Conservation (phyloP, 1,139 yeast genomes). For the Yamadazyma dendronema region DNA sequence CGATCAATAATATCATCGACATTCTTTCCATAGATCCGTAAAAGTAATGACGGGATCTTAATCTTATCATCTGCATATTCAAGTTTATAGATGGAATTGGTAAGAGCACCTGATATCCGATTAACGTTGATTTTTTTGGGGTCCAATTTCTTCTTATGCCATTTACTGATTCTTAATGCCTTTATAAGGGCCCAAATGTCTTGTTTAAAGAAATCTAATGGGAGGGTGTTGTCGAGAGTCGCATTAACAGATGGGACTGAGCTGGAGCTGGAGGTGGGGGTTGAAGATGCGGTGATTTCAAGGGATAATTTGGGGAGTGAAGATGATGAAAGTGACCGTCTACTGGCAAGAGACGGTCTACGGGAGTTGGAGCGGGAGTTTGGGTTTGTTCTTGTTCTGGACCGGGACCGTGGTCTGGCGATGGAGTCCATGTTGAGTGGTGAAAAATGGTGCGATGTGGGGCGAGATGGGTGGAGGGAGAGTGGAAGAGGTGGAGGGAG, state of each 20-base stretch:
- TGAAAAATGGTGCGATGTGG: background rate
- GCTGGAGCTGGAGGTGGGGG: background rate
- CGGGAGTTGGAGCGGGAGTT: slow-evolving; percentile 38
- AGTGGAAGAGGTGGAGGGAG: too few species aligned
- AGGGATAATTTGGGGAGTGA: slow-evolving; percentile 24
- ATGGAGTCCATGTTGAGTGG: too few species aligned
- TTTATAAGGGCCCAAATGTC: slow-evolving; percentile 71
- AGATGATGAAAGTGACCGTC: slow-evolving; percentile 32
- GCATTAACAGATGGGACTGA: slow-evolving; percentile 40
- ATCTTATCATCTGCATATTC: slow-evolving; percentile 35
- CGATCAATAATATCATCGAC: slow-evolving; percentile 86
- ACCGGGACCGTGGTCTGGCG: slow-evolving; percentile 36
- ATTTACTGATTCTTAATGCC: slow-evolving; percentile 66
- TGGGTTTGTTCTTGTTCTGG: slow-evolving; percentile 37
- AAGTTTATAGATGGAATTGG: slow-evolving; percentile 82
- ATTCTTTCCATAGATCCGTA: slow-evolving; percentile 90
- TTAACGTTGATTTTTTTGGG: slow-evolving; percentile 46
- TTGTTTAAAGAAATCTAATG: slow-evolving; percentile 78
- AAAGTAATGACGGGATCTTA: slow-evolving; percentile 48
- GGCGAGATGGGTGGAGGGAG: background rate
- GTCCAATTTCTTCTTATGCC: slow-evolving; percentile 55
- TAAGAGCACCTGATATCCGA: slow-evolving; percentile 88
- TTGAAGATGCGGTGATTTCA: too few species aligned
- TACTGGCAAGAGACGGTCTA: slow-evolving; percentile 32
- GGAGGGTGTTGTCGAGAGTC: slow-evolving; percentile 67